A percentile compares a stretch with the other conserved stretches of the same genome.
Evolutionary conservation across 169 alveolate genomes (phyloP).

Genomic region (Plasmodium inui): DNA sequence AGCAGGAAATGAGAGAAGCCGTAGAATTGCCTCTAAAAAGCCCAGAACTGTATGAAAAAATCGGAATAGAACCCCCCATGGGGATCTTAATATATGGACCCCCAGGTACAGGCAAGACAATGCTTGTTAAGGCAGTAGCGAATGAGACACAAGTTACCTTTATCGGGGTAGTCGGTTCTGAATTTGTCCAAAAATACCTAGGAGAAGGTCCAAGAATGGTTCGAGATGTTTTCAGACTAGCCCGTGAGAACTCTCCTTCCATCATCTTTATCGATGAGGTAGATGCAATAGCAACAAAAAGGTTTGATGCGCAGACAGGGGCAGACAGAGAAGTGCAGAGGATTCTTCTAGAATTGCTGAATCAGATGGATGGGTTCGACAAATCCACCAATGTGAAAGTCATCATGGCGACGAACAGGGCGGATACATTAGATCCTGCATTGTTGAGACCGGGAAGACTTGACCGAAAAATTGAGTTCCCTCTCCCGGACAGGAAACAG

Average conservation of each 20-base stretch:
- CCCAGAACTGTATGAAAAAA: constrained; percentile 98
- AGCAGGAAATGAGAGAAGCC: constrained; percentile 99
- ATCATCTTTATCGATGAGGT: constrained; percentile 99
- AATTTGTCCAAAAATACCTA: constrained; percentile 98
- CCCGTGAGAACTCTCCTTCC: constrained; percentile 97
- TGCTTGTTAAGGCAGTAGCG: constrained; percentile 99
- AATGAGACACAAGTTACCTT: constrained; percentile 97
- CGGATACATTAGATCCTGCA: constrained; percentile 99
- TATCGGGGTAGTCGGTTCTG: constrained; percentile 98
- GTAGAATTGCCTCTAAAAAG: constrained; percentile 99
- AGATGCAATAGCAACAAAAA: constrained; percentile 97
- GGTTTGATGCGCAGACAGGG: constrained; percentile 98
- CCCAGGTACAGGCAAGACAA: constrained; percentile 99
- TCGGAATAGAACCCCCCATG: constrained; percentile 99
- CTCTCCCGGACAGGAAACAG: constrained; percentile 98
- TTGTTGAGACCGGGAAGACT: constrained; percentile 98
- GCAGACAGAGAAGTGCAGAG: constrained; percentile 99
- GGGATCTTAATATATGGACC: constrained; percentile 99
- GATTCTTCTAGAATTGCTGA: constrained; percentile 95
- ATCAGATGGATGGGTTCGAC: constrained; percentile 99
- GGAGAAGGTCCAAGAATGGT: constrained; percentile 99
- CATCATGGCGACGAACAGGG: constrained; percentile 99
- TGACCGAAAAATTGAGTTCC: constrained; percentile 98
- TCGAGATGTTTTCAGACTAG: constrained; percentile 98
- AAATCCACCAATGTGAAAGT: constrained; percentile 96